Base-by-base conservation (phyloP, 139 green algal genomes). In the Nannochloris sp. region DNA sequence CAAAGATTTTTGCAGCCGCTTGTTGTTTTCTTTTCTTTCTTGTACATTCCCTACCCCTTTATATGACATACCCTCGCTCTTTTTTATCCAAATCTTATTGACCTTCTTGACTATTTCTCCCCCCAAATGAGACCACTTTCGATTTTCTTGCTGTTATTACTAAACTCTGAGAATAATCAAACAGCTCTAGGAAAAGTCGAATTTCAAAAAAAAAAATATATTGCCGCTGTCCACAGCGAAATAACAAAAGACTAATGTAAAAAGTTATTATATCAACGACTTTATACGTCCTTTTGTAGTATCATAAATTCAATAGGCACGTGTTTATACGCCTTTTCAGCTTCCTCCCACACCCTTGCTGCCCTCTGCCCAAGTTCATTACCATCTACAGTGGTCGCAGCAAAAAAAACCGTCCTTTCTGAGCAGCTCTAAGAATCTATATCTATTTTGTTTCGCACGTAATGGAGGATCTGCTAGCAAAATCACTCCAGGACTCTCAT, bases 381-480 rank as follows among this genome's bases (percentile, higher is more conserved):
- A 37, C 61, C 12, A n/a, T n/a, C n/a, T n/a, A n/a, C n/a, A n/a
- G n/a, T n/a, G n/a, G n/a, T n/a, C n/a, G n/a, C n/a, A n/a, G n/a
- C n/a, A n/a, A n/a, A n/a, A n/a, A n/a, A n/a, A n/a, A 37, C 38
- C 34, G 37, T 39, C 44, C 36, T 47, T 47, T 38, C 71, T 65
- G n/a, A 76, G 39, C 9, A 77, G 61, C 23, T 72, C 70, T 35
- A 77, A 51, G 42, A 77, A 77, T 51, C 56, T 69, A 54, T 73
- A 53, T 25, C 70, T 68, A 73, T 83, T 84, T n/a, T 75, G 39
- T 27, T 44, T 33, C 1, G 77, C 77, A 4, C 77, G 56, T n/a
- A 67, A 33, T 2, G 70, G 72, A 23, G 77, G 77, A 44, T 84
- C 77, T 10, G 77, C 70, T n/a, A 84, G 66, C 64, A 82, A 55